phyloP scores from a whole-genome alignment of 352 stramenopile genomes.

The Globisporangium yorkense region DNA sequence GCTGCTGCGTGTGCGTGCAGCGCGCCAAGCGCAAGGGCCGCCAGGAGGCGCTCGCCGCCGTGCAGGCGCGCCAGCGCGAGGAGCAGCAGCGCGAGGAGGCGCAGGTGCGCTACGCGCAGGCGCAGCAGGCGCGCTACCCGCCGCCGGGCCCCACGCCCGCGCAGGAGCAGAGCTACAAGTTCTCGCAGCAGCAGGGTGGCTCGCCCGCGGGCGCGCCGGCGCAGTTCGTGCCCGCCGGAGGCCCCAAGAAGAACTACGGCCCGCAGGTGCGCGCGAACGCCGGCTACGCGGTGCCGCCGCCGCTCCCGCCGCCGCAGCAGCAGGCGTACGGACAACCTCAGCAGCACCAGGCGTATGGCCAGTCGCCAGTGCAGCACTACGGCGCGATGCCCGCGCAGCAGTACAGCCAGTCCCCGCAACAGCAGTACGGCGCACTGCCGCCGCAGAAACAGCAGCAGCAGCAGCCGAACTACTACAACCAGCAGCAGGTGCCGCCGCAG shows the following conservation, averaged over 20 bases:
- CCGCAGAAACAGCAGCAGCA: constrained; percentile 11
- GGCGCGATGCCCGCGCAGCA: constrained; percentile 8
- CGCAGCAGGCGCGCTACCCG: constrained; percentile 33
- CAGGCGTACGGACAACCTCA: constrained; percentile 14
- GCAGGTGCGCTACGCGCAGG: constrained; percentile 43
- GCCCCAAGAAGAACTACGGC: constrained; percentile 22
- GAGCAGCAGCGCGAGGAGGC: constrained; percentile 39
- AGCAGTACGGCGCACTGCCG: neutral
- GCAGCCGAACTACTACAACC: constrained; percentile 7
- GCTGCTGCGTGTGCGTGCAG: constrained; percentile 74
- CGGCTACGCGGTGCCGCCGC: constrained; percentile 18
- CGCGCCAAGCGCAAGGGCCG: constrained; percentile 75
- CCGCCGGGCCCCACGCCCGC: constrained; percentile 6
- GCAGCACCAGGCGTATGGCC: constrained; percentile 9
- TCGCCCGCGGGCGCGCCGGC: constrained; percentile 7
- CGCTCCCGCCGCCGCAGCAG: constrained; percentile 10
- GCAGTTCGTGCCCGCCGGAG: constrained; percentile 8
- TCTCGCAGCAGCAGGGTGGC: constrained; percentile 26
- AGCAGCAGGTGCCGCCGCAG: constrained; percentile 1
- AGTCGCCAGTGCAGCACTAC: constrained; percentile 21
- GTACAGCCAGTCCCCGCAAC: constrained; percentile 12
- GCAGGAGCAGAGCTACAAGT: constrained; percentile 17
- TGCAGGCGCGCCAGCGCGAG: constrained; percentile 50
- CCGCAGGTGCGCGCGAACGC: constrained; percentile 39
- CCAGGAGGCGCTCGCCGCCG: constrained; percentile 48